Conservation (phyloP, 257 asterid species). For the Jaltomata sinuosa region DNA sequence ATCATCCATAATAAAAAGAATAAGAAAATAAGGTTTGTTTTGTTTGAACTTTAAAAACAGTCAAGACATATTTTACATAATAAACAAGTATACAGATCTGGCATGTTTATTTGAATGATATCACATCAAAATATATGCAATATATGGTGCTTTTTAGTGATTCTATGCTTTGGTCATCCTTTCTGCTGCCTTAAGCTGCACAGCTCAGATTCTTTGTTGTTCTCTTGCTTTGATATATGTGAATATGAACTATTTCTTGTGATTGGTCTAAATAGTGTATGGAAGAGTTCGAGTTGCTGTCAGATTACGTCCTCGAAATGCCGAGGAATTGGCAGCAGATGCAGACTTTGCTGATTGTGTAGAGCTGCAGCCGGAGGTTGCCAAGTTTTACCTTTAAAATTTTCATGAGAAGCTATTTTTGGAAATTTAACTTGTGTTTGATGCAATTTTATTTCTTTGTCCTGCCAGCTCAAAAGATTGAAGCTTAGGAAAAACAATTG, state of each 20-base stretch:
- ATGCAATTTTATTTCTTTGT: conserved; percentile 10
- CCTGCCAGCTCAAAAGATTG: conserved; percentile 82
- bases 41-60: neutral
- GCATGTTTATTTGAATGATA: neutral
- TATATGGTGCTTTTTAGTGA: neutral
- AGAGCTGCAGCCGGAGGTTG: conserved; percentile 94
- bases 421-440: conserved; percentile 5
- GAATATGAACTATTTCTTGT: conserved; percentile 12
- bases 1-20: neutral
- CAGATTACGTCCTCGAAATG: conserved; percentile 87
- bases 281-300: conserved; percentile 98
- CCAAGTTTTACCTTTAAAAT: conserved; percentile 2
- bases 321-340: conserved; percentile 89
- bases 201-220: conserved; percentile 4
- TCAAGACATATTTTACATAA: neutral
- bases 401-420: conserved; percentile 1
- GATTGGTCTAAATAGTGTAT: conserved; percentile 58
- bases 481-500: conserved; percentile 95
- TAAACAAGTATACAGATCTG: neutral
- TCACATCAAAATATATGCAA: neutral
- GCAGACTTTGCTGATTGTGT: conserved; percentile 99
- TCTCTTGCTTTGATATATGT: neutral
- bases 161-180: neutral
- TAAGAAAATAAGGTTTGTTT: neutral
- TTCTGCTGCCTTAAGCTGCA: conserved; percentile 1